Base-by-base conservation (phyloP, 2,329 filamentous ascomycete species). In the Helotiales sp. region DNA sequence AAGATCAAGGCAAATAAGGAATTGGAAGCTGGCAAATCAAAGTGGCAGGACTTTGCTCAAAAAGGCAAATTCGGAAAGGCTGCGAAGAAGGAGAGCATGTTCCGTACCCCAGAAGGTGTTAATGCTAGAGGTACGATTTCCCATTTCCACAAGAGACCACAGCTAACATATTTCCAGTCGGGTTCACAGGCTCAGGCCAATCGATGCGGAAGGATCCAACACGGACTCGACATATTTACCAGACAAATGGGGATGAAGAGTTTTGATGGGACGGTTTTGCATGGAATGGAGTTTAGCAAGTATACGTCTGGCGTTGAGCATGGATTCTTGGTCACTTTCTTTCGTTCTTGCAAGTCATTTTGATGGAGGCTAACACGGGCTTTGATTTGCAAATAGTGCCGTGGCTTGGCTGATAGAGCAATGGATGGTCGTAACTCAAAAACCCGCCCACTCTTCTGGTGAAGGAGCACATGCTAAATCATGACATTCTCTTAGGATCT, bases 181-280 rank as follows among this genome's bases (percentile, higher is more conserved):
- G 95, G 31, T 97, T 99, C 71, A 96, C 91, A 8, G 95, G 95
- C 61, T 97, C 93, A 54, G 95, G 95, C 59, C 91, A 96, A 75
- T 83, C 89, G 65, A 98, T 98, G 95, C 90, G 92, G 67, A 97
- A 96, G 75, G 95, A 97, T 71, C 85, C 86, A 48, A 86, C 87
- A 61, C 83, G 93, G 70, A 88, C 84, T 72, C 88, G 91, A 68
- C 91, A 96, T 71, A 87, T 95, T 65, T 96, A 96, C 74, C 86
- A 93, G 73, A 81, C 87, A 66, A 86, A 83, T 69, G 88, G 89
- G 55, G 89, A 92, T 58, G 79, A 90, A 69, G 88, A 90, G 44
- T 59, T 59, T 54, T 59, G 46, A 27, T 29, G 19, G 9, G n/a
- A 44, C 40, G 40, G 24, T 3, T 19, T 27, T n/a, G 48, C 40